Evolutionary conservation across 441 rosid species (phyloP).

Genomic region (Pelargonium myrrhifolium): DNA sequence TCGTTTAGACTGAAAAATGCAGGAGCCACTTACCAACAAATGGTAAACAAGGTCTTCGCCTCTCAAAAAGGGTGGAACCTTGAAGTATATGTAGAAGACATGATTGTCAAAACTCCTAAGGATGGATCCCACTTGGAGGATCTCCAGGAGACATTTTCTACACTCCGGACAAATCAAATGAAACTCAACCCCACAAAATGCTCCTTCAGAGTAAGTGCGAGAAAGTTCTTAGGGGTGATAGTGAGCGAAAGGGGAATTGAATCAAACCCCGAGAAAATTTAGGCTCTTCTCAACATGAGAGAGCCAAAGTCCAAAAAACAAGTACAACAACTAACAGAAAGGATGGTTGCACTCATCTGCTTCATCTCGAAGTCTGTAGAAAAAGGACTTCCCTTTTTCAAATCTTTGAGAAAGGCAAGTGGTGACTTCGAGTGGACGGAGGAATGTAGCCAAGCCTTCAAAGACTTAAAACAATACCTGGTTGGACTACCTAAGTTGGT

Average conservation of each 20-base stretch:
- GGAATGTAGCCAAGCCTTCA: no score
- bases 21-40: not conserved
- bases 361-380: not conserved
- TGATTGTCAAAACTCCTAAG: not conserved
- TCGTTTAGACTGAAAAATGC: not conserved
- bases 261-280: not conserved
- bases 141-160: not conserved
- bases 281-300: not conserved
- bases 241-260: not conserved
- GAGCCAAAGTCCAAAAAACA: not conserved
- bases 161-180: not conserved
- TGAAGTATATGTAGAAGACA: not conserved
- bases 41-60: not conserved
- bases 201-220: not conserved
- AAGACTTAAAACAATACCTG: no score
- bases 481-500: no score
- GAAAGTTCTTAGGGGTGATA: not conserved
- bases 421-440: no score
- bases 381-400: no score
- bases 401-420: no score
- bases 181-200: not conserved
- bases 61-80: not conserved
- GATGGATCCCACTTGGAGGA: not conserved
- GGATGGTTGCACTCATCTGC: not conserved
- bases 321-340: not conserved